These are phyloP conservation scores for Madurella fahalii DNA, from an alignment of 2,329 filamentous ascomycete species.

Conservation along the genomic window DNA sequence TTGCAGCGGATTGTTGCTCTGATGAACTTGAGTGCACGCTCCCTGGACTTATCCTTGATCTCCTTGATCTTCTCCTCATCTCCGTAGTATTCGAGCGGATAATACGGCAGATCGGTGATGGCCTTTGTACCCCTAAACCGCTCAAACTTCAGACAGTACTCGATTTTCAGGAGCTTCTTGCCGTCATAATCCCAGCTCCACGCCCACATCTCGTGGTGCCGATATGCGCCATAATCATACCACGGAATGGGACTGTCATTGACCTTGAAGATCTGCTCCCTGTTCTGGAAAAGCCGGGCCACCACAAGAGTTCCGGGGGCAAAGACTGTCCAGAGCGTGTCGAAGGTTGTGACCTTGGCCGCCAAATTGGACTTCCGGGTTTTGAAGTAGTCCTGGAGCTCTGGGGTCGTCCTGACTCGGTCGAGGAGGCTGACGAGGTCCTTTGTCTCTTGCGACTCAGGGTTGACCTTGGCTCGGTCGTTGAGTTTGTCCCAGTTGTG, in stretches of 20 bases:
- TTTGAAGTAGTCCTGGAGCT: constrained; percentile 20
- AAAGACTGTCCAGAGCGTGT: constrained; percentile 19
- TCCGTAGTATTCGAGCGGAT: constrained; percentile 7
- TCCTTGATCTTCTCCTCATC: background rate
- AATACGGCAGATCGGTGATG: constrained; percentile 15
- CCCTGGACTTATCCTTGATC: background rate
- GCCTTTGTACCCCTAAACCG: constrained; percentile 18
- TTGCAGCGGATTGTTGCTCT: constrained; percentile 5
- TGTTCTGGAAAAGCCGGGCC: constrained; percentile 12
- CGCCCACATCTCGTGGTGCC: constrained; percentile 4
- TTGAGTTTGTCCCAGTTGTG: constrained; percentile 19
- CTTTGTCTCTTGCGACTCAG: constrained; percentile 12
- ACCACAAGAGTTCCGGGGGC: constrained; percentile 16
- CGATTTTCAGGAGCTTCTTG: constrained; percentile 14
- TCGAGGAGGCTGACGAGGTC: constrained; percentile 15
- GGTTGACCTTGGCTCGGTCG: constrained; percentile 7
- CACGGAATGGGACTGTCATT: constrained; percentile 8
- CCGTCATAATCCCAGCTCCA: constrained; percentile 19
- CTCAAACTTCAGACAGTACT: constrained; percentile 12
- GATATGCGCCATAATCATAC: background rate
- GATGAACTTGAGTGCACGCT: constrained; percentile 10
- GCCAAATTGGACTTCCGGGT: constrained; percentile 6
- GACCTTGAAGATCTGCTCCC: constrained; percentile 17
- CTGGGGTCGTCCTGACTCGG: constrained; percentile 6
- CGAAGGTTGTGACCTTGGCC: constrained; percentile 16